These are phyloP conservation scores for Phytopythium cucurbitacearum DNA, from an alignment of 352 stramenopile species.

Conservation along the genomic window DNA sequence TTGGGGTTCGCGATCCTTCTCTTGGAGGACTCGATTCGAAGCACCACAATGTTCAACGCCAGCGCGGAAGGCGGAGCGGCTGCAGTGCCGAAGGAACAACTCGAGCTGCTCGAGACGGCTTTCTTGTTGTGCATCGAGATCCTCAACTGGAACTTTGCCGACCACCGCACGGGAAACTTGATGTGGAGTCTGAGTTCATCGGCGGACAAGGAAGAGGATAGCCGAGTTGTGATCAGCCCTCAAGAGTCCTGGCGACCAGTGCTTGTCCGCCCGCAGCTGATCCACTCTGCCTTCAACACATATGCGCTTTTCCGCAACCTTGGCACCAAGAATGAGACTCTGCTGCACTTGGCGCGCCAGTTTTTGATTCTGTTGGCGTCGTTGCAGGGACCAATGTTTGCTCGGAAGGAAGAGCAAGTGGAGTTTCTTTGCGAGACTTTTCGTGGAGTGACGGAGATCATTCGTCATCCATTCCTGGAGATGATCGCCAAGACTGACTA, in stretches of 20 bases:
- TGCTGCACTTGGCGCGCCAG: constrained; percentile 76
- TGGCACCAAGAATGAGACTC: constrained; percentile 55
- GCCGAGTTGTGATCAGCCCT: constrained; percentile 40
- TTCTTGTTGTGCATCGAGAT: constrained; percentile 78
- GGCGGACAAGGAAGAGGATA: constrained; percentile 26
- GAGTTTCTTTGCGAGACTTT: constrained; percentile 74
- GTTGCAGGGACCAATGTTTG: constrained; percentile 67
- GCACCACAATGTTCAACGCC: constrained; percentile 40
- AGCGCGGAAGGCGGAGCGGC: constrained; percentile 22
- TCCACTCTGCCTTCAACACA: constrained; percentile 84
- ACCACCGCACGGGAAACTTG: constrained; percentile 51
- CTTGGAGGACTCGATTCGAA: constrained; percentile 68
- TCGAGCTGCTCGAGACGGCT: constrained; percentile 69
- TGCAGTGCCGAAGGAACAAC: constrained; percentile 48
- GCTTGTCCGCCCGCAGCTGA: constrained; percentile 63
- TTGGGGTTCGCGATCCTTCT: constrained; percentile 56
- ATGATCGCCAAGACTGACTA: constrained; percentile 58
- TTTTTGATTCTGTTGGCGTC: constrained; percentile 80
- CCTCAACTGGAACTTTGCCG: constrained; percentile 75
- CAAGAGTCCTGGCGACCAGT: constrained; percentile 66
- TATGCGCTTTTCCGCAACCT: constrained; percentile 78
- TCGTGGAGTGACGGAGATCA: constrained; percentile 48
- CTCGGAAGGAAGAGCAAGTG: constrained; percentile 51
- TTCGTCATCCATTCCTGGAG: constrained; percentile 74
- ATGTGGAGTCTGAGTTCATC: constrained; percentile 58